Conservation (phyloP, 306 rosid genomes). For the Quercus rubra region DNA sequence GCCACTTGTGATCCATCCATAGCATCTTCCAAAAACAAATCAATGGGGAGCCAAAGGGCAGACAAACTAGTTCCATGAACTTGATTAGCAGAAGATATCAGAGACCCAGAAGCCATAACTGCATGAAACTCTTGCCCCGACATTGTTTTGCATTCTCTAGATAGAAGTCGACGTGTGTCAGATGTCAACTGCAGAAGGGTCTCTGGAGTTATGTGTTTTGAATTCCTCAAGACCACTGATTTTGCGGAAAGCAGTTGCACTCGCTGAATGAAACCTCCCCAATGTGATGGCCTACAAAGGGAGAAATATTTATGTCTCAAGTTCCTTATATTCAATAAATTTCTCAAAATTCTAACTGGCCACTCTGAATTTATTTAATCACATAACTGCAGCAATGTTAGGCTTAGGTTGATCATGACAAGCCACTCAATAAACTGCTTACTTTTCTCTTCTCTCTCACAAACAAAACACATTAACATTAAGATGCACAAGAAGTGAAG, state of each 20-base stretch:
- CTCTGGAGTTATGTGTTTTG: slow-evolving; percentile 51
- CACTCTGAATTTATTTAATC: neutral
- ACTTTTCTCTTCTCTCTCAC: slow-evolving; percentile 22
- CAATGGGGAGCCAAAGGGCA: slow-evolving; percentile 86
- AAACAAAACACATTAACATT: neutral
- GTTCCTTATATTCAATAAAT: slow-evolving; percentile 15
- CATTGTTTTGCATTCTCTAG: slow-evolving; percentile 45
- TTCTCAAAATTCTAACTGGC: slow-evolving; percentile 17
- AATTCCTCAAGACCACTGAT: slow-evolving; percentile 61
- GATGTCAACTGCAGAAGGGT: slow-evolving; percentile 52
- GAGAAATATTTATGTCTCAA: slow-evolving; percentile 2
- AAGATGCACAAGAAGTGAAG: slow-evolving; percentile 17
- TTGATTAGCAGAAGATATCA: slow-evolving; percentile 46
- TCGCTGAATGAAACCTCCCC: slow-evolving; percentile 64
- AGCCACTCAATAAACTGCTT: slow-evolving; percentile 7
- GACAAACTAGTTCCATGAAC: slow-evolving; percentile 65
- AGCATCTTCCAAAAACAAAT: slow-evolving; percentile 82
- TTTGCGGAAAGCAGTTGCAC: slow-evolving; percentile 60
- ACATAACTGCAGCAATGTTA: neutral
- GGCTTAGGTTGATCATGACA: neutral
- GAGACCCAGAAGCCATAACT: slow-evolving; percentile 48
- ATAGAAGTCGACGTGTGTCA: slow-evolving; percentile 38
- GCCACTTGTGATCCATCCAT: slow-evolving; percentile 68
- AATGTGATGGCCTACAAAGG: slow-evolving; percentile 66
- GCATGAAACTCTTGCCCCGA: slow-evolving; percentile 48